A percentile compares a stretch with the other conserved stretches of the same genome.
These are phyloP conservation scores for Colletotrichum incanum DNA, from an alignment of 2,329 filamentous ascomycete species.

Conservation along the genomic window DNA sequence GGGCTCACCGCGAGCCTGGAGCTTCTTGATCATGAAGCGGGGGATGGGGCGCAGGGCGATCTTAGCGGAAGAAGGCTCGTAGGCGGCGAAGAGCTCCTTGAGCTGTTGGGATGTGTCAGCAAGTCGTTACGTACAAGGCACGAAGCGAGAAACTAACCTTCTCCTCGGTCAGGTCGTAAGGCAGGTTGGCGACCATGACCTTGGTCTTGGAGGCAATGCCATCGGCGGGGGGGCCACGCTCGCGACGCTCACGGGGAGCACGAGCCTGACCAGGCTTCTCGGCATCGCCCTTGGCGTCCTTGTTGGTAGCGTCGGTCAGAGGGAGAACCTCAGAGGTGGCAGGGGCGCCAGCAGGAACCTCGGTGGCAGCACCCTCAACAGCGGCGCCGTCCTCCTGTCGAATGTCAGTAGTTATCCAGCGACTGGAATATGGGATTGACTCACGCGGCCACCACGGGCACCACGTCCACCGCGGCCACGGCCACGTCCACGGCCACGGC, in stretches of 20 bases:
- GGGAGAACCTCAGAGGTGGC: slow-evolving; percentile 69
- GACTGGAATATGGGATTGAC: neutral
- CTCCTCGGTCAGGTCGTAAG: slow-evolving; percentile 97
- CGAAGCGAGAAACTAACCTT: slow-evolving; percentile 76
- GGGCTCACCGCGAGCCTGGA: slow-evolving; percentile 96
- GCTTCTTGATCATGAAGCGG: slow-evolving; percentile 99
- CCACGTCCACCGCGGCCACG: slow-evolving; percentile 78
- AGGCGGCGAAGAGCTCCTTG: slow-evolving; percentile 95
- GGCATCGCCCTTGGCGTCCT: slow-evolving; percentile 72
- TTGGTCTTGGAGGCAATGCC: slow-evolving; percentile 99
- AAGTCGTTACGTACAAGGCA: neutral
- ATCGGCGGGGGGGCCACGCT: slow-evolving; percentile 97
- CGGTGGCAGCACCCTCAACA: slow-evolving; percentile 62
- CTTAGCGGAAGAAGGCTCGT: slow-evolving; percentile 95
- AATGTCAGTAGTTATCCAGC: slow-evolving; percentile 18
- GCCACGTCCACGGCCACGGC: slow-evolving; percentile 78
- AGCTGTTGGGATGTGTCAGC: slow-evolving; percentile 72
- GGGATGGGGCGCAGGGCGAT: slow-evolving; percentile 98
- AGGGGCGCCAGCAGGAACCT: slow-evolving; percentile 60
- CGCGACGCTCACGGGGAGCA: slow-evolving; percentile 73
- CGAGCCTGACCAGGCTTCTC: slow-evolving; percentile 68
- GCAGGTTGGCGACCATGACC: slow-evolving; percentile 99
- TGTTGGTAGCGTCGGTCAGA: slow-evolving; percentile 75
- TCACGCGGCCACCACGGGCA: slow-evolving; percentile 70
- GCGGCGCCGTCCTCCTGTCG: slow-evolving; percentile 62